A percentile compares a stretch with the other conserved stretches of the same genome.
Conservation (phyloP, 2,329 filamentous ascomycete genomes). For the Albifimbria verrucaria region DNA sequence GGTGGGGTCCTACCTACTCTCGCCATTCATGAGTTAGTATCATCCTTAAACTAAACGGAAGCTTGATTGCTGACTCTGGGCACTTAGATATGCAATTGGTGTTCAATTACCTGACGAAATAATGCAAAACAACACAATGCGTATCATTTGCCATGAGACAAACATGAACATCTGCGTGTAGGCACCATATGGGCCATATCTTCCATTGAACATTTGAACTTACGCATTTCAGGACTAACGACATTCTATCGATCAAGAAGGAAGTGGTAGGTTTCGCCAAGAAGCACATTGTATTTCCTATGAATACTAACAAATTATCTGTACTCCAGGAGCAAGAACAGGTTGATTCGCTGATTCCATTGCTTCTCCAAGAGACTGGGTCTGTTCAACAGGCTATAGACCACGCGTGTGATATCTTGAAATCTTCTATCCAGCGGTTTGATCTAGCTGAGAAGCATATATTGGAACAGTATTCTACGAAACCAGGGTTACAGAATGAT, state of each 20-base stretch:
- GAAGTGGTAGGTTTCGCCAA: background rate
- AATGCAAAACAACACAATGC: background rate
- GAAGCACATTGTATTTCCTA: background rate
- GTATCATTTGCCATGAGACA: background rate
- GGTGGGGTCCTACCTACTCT: background rate
- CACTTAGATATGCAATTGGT: background rate
- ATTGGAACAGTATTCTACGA: background rate
- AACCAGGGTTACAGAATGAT: too few species aligned
- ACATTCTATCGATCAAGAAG: background rate
- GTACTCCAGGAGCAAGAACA: background rate
- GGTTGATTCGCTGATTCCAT: background rate
- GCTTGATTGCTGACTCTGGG: slow-evolving; percentile 1
- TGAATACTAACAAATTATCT: background rate
- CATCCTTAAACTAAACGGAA: slow-evolving; percentile 7
- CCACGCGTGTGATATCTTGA: background rate
- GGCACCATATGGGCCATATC: background rate
- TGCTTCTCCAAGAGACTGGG: background rate
- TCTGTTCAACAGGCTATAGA: background rate
- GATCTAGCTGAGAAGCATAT: background rate
- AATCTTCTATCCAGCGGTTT: background rate
- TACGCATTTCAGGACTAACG: background rate
- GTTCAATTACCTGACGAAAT: background rate
- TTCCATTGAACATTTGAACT: background rate
- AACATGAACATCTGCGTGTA: background rate
- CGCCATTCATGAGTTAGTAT: background rate